Conservation (phyloP, 495 filamentous ascomycete genomes). For the Tuber calosporum region DNA sequence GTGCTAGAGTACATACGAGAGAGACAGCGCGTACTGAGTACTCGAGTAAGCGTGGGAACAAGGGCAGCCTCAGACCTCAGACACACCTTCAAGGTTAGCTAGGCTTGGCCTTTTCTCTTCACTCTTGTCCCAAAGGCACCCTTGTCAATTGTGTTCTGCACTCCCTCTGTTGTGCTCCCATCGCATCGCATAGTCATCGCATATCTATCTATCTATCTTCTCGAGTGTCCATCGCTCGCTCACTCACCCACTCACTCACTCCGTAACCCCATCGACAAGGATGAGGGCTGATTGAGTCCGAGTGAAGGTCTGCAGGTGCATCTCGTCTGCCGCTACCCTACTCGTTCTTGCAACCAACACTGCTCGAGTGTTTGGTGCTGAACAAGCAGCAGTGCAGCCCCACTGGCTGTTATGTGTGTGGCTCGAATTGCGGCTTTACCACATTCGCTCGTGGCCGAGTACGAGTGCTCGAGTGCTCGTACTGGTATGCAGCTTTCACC, state of each 20-base stretch:
- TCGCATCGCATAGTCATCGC: background rate
- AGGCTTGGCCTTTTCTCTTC: background rate
- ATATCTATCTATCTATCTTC: no score
- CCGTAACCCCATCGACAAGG: background rate
- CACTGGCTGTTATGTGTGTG: no score
- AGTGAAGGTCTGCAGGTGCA: background rate
- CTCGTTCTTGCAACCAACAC: background rate
- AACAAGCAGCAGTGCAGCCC: no score
- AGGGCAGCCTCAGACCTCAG: background rate
- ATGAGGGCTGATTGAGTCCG: background rate
- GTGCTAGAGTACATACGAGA: background rate
- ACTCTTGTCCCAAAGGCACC: background rate
- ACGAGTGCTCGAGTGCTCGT: background rate
- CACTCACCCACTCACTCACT: no score
- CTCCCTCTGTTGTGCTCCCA: background rate
- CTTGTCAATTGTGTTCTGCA: background rate
- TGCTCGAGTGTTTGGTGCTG: background rate
- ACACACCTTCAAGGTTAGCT: background rate
- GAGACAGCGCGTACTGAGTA: background rate
- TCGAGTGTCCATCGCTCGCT: no score
- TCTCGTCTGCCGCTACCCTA: background rate
- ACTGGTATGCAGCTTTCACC: background rate
- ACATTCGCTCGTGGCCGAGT: no score
- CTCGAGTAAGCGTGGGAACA: background rate
- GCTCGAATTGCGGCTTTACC: no score